Evolutionary conservation across 257 asterid species (phyloP).

Genomic region (Echites panduratus): DNA sequence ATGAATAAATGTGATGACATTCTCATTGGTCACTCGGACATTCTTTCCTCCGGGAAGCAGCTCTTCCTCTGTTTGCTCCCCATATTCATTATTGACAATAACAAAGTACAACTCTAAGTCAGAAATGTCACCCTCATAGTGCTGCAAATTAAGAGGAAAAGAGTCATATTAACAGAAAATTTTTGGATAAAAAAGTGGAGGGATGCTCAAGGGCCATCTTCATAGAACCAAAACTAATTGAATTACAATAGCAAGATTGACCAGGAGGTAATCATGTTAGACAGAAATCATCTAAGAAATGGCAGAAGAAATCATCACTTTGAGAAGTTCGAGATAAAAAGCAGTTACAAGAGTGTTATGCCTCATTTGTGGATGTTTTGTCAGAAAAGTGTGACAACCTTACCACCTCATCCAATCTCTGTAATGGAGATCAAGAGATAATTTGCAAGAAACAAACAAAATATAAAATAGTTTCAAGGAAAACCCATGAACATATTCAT

Average conservation of each 20-base stretch:
- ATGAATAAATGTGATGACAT: constrained; percentile 91
- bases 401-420: neutral
- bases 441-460: neutral
- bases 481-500: neutral
- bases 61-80: constrained; percentile 95
- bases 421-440: neutral
- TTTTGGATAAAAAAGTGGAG: neutral
- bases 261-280: neutral
- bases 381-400: neutral
- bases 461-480: constrained; percentile 1
- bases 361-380: neutral
- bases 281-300: neutral
- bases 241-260: neutral
- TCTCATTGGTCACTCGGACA: constrained; percentile 76
- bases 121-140: constrained; percentile 63
- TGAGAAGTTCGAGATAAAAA: neutral
- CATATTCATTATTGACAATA: constrained; percentile 82
- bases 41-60: constrained; percentile 83
- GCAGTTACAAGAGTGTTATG: neutral
- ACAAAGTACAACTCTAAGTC: constrained; percentile 86
- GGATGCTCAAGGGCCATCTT: neutral
- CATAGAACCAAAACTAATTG: neutral
- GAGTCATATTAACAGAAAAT: neutral
- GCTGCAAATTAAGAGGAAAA: constrained; percentile 50
- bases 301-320: neutral